Evolutionary conservation across 2,329 filamentous ascomycete genomes (phyloP).

Genomic region (Geosmithia morbida): DNA sequence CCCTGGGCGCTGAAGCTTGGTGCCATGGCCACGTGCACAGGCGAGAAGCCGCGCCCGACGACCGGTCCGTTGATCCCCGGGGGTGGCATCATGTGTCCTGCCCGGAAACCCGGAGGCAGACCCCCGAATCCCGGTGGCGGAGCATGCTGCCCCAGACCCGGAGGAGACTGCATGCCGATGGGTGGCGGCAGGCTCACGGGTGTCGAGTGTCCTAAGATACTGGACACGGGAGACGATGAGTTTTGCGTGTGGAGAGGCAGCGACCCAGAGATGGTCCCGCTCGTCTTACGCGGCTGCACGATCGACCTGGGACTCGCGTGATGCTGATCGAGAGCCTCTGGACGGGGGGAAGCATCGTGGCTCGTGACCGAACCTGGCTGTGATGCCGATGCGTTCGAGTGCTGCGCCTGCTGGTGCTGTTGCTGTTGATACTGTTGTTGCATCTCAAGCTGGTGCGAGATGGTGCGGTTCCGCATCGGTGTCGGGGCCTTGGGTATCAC

Average conservation of each 20-base stretch:
- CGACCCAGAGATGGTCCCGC: conserved; percentile 20
- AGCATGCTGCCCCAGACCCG: conserved; percentile 18
- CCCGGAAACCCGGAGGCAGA: conserved; percentile 31
- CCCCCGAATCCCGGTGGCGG: conserved; percentile 38
- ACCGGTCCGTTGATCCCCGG: conserved; percentile 31
- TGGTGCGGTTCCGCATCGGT: conserved; percentile 60
- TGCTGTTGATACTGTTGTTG: conserved; percentile 51
- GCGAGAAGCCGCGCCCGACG: conserved; percentile 26
- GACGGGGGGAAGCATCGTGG: conserved; percentile 44
- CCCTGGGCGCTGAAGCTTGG: conserved; percentile 18
- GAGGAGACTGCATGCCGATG: conserved; percentile 37
- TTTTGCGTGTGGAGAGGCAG: conserved; percentile 17
- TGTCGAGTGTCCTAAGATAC: conserved; percentile 23
- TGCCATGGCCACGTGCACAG: conserved; percentile 16
- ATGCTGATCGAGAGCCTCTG: conserved; percentile 44
- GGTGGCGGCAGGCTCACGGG: conserved; percentile 34
- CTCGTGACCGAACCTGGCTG: conserved; percentile 41
- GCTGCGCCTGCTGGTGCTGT: conserved; percentile 23
- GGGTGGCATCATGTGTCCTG: conserved; percentile 30
- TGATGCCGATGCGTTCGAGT: conserved; percentile 55
- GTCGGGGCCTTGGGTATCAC: conserved; percentile 71
- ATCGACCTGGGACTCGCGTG: conserved; percentile 46
- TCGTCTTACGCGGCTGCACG: conserved; percentile 48
- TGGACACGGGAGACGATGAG: conserved; percentile 39
- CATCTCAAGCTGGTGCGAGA: conserved; percentile 32